Evolutionary conservation across 1,284 basidiomycete species (phyloP).

Genomic region (Naganishia cerealis): DNA sequence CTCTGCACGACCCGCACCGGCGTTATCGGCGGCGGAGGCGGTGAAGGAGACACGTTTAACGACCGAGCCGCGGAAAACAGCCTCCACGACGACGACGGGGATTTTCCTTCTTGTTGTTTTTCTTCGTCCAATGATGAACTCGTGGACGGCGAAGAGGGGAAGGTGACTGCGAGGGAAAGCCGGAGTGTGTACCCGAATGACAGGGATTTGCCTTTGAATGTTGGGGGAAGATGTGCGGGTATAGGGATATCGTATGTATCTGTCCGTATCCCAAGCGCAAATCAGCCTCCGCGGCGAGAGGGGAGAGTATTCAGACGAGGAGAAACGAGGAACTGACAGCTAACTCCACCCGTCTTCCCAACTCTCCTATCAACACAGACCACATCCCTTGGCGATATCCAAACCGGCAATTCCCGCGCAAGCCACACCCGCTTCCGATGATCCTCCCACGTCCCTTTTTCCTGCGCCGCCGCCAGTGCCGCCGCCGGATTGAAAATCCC

Average conservation of each 20-base stretch:
- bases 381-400: slow-evolving; percentile 49
- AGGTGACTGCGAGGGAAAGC: slow-evolving; percentile 60
- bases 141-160: slow-evolving; percentile 32
- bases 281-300: not conserved
- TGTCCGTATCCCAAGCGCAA: slow-evolving; percentile 44
- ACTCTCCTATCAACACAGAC: slow-evolving; percentile 51
- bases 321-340: slow-evolving; percentile 45
- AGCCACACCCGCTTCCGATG: slow-evolving; percentile 53
- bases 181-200: slow-evolving; percentile 85
- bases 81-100: slow-evolving; percentile 49
- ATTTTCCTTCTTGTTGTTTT: slow-evolving; percentile 43
- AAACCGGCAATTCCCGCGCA: slow-evolving; percentile 51
- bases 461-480: slow-evolving; percentile 47
- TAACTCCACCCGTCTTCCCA: slow-evolving; percentile 44
- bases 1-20: slow-evolving; percentile 52
- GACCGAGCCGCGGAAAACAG: slow-evolving; percentile 43
- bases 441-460: slow-evolving; percentile 50
- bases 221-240: slow-evolving; percentile 80
- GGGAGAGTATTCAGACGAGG: not conserved
- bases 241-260: slow-evolving; percentile 74
- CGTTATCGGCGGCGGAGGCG: not conserved
- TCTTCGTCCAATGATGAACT: slow-evolving; percentile 42
- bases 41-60: not conserved
- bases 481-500: slow-evolving; percentile 53
- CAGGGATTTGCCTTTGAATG: slow-evolving; percentile 78